Evolutionary conservation across 345 rosid species (phyloP), one percentile per base, ranked within the genome.

Genomic region (Moricandia arvensis): DNA sequence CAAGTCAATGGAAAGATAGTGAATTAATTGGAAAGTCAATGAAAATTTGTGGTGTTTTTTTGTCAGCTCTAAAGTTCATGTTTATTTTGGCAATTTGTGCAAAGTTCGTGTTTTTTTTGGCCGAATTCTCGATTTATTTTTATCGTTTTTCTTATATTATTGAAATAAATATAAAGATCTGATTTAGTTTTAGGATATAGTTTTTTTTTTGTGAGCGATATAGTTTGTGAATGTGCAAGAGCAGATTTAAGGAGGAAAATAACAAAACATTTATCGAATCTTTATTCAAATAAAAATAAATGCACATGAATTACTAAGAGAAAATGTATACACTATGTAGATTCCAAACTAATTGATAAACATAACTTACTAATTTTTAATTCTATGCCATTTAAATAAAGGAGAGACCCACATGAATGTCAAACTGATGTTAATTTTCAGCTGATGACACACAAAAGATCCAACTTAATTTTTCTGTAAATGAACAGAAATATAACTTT

Each of bases 401-500:
- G 51, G 3, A 54, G 21, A 61, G 7, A 61, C 11, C 29, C 26
- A 29, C 45, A 55, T 12, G 27, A 73, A 16, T 73, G 16, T 58
- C 30, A 58, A 29, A 6, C 37, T 59, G 30, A 15, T 31, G 8
- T 30, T 30, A 7, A 11, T 35, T 35, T 35, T 35, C 10, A 35
- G 10, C 41, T 35, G 41, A 35, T 11, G 41, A 17, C 18, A 51
- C 57, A 17, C 16, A 15, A 31, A 31, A 30, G 7, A 33, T 41
- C 33, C 33, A 31, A n/a, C 10, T 24, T 30, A 15, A 47, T 49
- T 60, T 60, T 59, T 71, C 18, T 17, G 58, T 11, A 29, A 71
- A 71, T 35, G 17, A 18, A 49, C 60, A 72, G 53, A 51, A 26
- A 43, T 43, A n/a, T 68, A 88, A 51, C 98, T 94, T 12, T 43